These are phyloP conservation scores for Hyaloscypha variabilis DNA, from an alignment of 495 filamentous ascomycete species.

Conservation along the genomic window DNA sequence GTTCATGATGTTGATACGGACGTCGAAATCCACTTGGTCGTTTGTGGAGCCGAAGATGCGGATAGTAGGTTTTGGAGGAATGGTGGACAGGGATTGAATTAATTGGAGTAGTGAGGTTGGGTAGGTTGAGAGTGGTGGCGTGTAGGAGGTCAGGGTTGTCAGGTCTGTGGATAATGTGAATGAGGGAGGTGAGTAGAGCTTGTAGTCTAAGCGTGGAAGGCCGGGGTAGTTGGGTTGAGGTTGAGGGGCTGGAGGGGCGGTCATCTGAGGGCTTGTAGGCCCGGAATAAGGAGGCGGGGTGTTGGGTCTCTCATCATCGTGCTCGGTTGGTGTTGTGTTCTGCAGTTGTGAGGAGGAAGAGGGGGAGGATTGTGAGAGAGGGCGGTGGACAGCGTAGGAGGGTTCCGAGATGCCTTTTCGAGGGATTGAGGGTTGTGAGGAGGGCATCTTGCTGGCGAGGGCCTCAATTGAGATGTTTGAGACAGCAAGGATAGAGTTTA, in stretches of 20 bases:
- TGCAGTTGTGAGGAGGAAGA: conserved; percentile 1
- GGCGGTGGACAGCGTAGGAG: conserved; percentile 25
- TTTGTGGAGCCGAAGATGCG: conserved; percentile 44
- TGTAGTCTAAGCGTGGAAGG: conserved; percentile 52
- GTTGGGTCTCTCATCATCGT: conserved; percentile 19
- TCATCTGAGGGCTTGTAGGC: conserved; percentile 36
- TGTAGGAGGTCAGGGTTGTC: conserved; percentile 46
- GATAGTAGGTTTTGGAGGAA: conserved; percentile 55
- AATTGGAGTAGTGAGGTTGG: conserved; percentile 43
- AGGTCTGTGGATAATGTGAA: conserved; percentile 50
- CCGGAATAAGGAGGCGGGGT: conserved; percentile 51
- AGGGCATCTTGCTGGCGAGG: not conserved
- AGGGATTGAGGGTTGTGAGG: conserved; percentile 4
- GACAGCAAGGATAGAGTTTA: not conserved
- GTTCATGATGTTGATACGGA: conserved; percentile 56
- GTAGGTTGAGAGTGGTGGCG: conserved; percentile 43
- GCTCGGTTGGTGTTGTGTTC: not conserved
- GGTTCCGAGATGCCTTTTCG: conserved; percentile 24
- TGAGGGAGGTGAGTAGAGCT: conserved; percentile 48
- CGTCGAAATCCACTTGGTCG: conserved; percentile 46
- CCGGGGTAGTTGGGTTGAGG: conserved; percentile 35
- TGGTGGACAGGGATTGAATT: conserved; percentile 45
- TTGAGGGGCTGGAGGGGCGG: not conserved
- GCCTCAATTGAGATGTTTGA: not conserved
- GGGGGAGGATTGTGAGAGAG: conserved; percentile 8